Conservation (phyloP, 192 early-diverging fungal genomes). For the Gigaspora rosea region DNA sequence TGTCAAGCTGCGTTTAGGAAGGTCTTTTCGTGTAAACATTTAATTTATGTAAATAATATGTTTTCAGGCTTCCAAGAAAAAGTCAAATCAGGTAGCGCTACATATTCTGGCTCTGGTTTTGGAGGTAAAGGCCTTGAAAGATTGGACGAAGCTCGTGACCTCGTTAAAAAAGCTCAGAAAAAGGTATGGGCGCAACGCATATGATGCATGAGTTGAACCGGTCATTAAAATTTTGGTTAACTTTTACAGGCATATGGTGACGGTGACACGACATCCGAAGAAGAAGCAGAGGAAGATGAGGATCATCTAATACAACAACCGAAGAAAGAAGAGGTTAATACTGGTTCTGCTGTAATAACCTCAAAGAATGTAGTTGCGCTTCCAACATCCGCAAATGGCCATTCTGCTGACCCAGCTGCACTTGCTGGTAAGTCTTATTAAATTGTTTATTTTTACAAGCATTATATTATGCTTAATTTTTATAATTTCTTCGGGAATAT, state of each 20-base stretch:
- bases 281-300: constrained; percentile 59
- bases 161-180: constrained; percentile 90
- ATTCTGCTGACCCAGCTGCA: constrained; percentile 9
- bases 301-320: constrained; percentile 43
- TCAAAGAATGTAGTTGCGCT: constrained; percentile 9
- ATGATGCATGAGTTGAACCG: not conserved
- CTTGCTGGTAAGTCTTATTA: not conserved
- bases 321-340: constrained; percentile 42
- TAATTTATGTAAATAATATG: too few relatives aligned
- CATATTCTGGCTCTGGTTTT: constrained; percentile 78
- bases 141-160: constrained; percentile 88
- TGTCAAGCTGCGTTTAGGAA: too few relatives aligned
- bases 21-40: too few relatives aligned
- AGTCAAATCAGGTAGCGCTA: constrained; percentile 74
- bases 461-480: not conserved
- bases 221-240: not conserved
- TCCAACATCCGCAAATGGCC: not conserved
- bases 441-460: not conserved
- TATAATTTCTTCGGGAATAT: not conserved
- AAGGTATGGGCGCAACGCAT: constrained; percentile 46
- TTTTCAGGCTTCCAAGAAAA: constrained; percentile 67
- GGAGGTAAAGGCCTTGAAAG: constrained; percentile 96
- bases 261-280: constrained; percentile 67
- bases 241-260: constrained; percentile 62
- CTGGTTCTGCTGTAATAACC: constrained; percentile 15